These are phyloP conservation scores for Nakaseomyces uthaithaninus DNA, from an alignment of 1,139 yeast species.

Conservation along the genomic window DNA sequence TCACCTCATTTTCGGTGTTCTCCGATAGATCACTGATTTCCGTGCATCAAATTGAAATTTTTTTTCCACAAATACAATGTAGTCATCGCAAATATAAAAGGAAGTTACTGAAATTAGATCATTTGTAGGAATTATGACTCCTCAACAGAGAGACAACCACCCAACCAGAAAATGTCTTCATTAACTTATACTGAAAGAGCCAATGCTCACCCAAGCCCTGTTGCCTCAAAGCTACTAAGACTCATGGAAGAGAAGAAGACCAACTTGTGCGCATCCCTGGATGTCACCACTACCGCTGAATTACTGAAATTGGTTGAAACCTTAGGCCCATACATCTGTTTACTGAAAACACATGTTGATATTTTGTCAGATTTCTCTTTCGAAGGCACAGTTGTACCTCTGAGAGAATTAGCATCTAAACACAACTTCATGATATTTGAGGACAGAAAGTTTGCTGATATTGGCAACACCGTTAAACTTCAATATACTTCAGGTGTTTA, in stretches of 20 bases:
- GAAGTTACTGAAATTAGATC: no score
- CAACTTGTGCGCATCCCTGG: constrained; percentile 94
- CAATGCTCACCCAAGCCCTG: constrained; percentile 58
- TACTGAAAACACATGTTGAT: constrained; percentile 92
- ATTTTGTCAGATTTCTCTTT: constrained; percentile 80
- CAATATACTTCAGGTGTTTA: constrained; percentile 89
- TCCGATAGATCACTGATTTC: no score
- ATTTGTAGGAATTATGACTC: no score
- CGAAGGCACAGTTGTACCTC: constrained; percentile 69
- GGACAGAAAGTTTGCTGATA: constrained; percentile 97
- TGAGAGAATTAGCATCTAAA: constrained; percentile 59
- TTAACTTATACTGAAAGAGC: constrained; percentile 65
- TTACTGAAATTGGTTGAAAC: constrained; percentile 62
- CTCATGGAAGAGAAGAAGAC: constrained; percentile 77
- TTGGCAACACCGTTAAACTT: constrained; percentile 94
- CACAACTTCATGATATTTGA: constrained; percentile 86
- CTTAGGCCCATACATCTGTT: constrained; percentile 85
- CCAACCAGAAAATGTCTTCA: constrained; percentile 25
- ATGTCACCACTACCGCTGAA: constrained; percentile 72
- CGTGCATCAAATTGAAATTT: no score
- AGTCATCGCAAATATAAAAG: constrained; percentile 4
- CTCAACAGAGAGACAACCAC: no score
- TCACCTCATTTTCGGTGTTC: background rate
- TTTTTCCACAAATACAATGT: background rate
- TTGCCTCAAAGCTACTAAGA: constrained; percentile 64